phyloP scores from a whole-genome alignment of 441 rosid genomes.

The Melastoma candidum region DNA sequence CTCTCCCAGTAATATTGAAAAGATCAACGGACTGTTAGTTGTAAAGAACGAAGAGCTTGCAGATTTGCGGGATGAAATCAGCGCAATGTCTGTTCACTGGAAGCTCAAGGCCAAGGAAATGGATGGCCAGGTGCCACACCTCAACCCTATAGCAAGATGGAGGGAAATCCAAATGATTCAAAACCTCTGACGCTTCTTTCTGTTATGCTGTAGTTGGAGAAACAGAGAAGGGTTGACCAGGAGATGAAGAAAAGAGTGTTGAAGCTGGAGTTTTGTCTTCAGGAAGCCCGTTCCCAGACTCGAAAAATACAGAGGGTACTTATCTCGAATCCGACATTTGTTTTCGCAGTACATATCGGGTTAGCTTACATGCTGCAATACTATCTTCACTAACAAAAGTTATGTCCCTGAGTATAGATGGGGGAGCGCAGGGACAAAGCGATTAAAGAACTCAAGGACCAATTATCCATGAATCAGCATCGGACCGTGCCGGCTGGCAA shows the following conservation, averaged over 20 bases:
- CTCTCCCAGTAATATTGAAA: constrained; percentile 63
- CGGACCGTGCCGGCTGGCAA: constrained; percentile 13
- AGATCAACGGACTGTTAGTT: constrained; percentile 42
- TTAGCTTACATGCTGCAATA: neutral
- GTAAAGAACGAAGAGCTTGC: constrained; percentile 71
- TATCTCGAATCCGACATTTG: neutral
- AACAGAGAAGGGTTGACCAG: constrained; percentile 75
- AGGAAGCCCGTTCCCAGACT: constrained; percentile 81
- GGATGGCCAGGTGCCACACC: constrained; percentile 63
- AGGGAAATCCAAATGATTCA: neutral
- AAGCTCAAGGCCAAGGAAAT: constrained; percentile 71
- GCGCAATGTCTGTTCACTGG: constrained; percentile 80
- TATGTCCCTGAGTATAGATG: constrained; percentile 31
- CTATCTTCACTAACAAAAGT: neutral
- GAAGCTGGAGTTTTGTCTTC: constrained; percentile 89
- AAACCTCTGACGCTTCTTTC: neutral
- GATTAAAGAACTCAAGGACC: constrained; percentile 56
- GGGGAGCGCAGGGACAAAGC: constrained; percentile 84
- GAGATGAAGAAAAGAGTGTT: constrained; percentile 82
- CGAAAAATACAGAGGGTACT: constrained; percentile 78
- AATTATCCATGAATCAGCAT: constrained; percentile 46
- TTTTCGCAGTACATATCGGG: neutral
- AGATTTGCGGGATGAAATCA: constrained; percentile 62
- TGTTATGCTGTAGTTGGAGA: constrained; percentile 51
- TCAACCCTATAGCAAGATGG: neutral